These are phyloP conservation scores for Trifolium repens DNA, from an alignment of 306 rosid species.

Conservation along the genomic window DNA sequence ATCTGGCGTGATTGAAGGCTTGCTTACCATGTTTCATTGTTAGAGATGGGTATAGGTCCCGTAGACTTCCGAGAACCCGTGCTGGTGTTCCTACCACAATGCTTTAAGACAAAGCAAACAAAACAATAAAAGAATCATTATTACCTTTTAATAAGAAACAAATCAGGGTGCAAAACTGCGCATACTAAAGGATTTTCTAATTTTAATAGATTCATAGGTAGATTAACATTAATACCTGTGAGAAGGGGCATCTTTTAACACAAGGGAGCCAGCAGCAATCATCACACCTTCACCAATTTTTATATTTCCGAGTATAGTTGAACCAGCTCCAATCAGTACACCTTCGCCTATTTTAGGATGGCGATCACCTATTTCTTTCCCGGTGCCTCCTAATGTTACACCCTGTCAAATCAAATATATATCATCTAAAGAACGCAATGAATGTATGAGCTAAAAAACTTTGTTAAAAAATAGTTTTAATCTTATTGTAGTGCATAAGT, in stretches of 20 bases:
- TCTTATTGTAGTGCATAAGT: no score
- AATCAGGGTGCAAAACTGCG: slow-evolving; percentile 18
- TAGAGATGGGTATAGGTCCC: slow-evolving; percentile 74
- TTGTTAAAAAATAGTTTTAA: no score
- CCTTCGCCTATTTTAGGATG: slow-evolving; percentile 96
- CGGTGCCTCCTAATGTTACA: slow-evolving; percentile 92
- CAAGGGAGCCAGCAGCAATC: slow-evolving; percentile 91
- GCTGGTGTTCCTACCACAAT: slow-evolving; percentile 93
- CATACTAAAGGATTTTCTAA: not conserved
- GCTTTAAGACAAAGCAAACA: slow-evolving; percentile 50
- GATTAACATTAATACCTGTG: slow-evolving; percentile 57
- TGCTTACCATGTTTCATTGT: slow-evolving; percentile 96
- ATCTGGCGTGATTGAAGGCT: slow-evolving; percentile 7
- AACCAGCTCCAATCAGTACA: slow-evolving; percentile 86
- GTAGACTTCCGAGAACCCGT: slow-evolving; percentile 69
- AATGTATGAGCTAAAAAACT: no score
- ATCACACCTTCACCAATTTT: slow-evolving; percentile 81
- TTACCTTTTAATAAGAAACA: slow-evolving; percentile 28
- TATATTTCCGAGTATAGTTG: slow-evolving; percentile 87
- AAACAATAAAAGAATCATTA: slow-evolving; percentile 7
- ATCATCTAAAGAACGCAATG: no score
- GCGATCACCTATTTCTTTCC: slow-evolving; percentile 86
- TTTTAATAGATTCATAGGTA: not conserved
- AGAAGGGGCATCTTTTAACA: slow-evolving; percentile 79
- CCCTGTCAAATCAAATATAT: slow-evolving; percentile 57